These are phyloP conservation scores for Royoungia palumana DNA, from an alignment of 768 basidiomycete genomes.

Conservation along the genomic window DNA sequence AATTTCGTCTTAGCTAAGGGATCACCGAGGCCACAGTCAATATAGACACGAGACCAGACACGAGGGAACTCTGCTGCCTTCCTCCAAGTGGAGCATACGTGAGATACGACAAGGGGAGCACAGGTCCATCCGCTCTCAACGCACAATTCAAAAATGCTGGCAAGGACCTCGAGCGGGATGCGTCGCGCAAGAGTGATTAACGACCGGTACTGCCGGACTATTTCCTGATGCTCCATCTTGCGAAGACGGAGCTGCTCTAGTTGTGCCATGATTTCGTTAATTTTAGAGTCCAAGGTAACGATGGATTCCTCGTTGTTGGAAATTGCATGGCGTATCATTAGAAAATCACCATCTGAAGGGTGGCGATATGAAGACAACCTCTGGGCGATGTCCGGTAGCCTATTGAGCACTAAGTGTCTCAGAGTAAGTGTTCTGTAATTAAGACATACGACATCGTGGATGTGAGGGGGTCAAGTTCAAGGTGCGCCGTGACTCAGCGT, in stretches of 20 bases:
- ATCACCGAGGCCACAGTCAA: conserved; percentile 45
- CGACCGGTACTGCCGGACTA: conserved; percentile 43
- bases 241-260: conserved; percentile 43
- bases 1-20: conserved; percentile 41
- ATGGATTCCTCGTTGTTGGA: conserved; percentile 42
- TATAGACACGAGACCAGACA: conserved; percentile 56
- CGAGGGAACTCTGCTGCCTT: conserved; percentile 47
- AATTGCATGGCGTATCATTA: conserved; percentile 21
- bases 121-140: conserved; percentile 49
- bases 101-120: conserved; percentile 53
- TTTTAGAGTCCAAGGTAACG: conserved; percentile 39
- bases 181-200: conserved; percentile 54
- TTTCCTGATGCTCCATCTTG: conserved; percentile 40
- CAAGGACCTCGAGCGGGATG: conserved; percentile 53
- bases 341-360: conserved; percentile 22
- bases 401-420: conserved; percentile 4
- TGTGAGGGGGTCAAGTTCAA: not conserved
- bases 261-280: conserved; percentile 37
- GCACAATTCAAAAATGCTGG: conserved; percentile 51
- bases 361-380: conserved; percentile 15
- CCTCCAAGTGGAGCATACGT: conserved; percentile 60
- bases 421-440: not conserved
- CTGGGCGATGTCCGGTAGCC: conserved; percentile 9
- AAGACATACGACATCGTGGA: conserved; percentile 8
- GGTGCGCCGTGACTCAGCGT: conserved; percentile 13